These are phyloP conservation scores for Clitopilus passeckerianus DNA, from an alignment of 768 basidiomycete genomes.

Conservation along the genomic window DNA sequence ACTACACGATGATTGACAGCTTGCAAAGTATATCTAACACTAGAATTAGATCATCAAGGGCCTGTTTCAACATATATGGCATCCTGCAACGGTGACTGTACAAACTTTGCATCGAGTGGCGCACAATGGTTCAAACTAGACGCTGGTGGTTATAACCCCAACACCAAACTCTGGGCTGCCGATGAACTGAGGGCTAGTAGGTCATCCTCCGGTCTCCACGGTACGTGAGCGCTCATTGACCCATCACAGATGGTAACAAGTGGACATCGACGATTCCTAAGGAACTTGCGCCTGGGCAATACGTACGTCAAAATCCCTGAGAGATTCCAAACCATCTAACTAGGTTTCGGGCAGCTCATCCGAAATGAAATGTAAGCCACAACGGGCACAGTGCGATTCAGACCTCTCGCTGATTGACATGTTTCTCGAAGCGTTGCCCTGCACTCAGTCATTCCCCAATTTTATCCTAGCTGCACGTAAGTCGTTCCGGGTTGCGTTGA, in stretches of 20 bases:
- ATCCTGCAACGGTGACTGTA: constrained; percentile 40
- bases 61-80: constrained; percentile 51
- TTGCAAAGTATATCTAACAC: background rate
- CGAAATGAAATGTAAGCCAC: constrained; percentile 42
- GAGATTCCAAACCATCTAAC: background rate
- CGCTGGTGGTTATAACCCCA: constrained; percentile 35
- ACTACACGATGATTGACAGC: constrained; percentile 6
- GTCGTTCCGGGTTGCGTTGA: constrained; percentile 10
- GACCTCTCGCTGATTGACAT: constrained; percentile 3
- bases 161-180: constrained; percentile 34
- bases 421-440: constrained; percentile 32
- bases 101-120: constrained; percentile 27
- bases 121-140: constrained; percentile 49
- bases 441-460: constrained; percentile 38
- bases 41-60: constrained; percentile 36
- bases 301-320: constrained; percentile 28
- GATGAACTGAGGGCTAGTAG: constrained; percentile 35
- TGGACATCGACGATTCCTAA: constrained; percentile 41
- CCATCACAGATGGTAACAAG: constrained; percentile 24
- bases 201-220: constrained; percentile 12
- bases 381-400: background rate
- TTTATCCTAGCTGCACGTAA: constrained; percentile 46
- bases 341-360: constrained; percentile 26
- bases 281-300: constrained; percentile 39
- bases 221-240: background rate